Percentiles rank a stretch among this genome's conserved stretches.
Conservation (phyloP, 345 rosid genomes). For the Camelina hispida region DNA sequence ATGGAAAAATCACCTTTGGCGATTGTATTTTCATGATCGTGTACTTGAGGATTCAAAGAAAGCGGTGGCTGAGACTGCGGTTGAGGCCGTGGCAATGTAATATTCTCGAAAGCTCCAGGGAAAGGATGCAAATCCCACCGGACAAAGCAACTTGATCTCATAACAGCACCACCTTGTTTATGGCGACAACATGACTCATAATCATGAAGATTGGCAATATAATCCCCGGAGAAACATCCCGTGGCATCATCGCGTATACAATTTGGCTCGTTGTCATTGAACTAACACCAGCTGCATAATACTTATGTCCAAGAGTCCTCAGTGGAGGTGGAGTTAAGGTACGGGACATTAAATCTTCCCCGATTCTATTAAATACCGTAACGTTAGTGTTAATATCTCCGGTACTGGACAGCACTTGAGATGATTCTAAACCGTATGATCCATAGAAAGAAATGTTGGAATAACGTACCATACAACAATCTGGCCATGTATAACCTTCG, state of each 20-base stretch:
- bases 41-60: slow-evolving; percentile 1
- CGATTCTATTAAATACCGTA: slow-evolving; percentile 28
- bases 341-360: slow-evolving; percentile 23
- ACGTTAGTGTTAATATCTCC: background rate
- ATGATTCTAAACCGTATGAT: background rate
- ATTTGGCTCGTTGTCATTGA: background rate
- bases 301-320: slow-evolving; percentile 12
- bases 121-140: slow-evolving; percentile 36
- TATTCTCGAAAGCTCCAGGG: slow-evolving; percentile 32
- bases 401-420: background rate
- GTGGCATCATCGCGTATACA: slow-evolving; percentile 36
- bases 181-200: slow-evolving; percentile 22
- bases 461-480: slow-evolving; percentile 50
- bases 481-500: slow-evolving; percentile 48
- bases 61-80: slow-evolving; percentile 30
- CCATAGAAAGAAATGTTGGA: slow-evolving; percentile 41
- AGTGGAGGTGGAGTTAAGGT: slow-evolving; percentile 10
- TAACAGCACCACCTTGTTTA: slow-evolving; percentile 13
- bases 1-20: background rate
- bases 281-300: slow-evolving; percentile 31
- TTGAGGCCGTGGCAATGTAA: slow-evolving; percentile 18
- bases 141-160: slow-evolving; percentile 26
- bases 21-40: background rate
- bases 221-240: slow-evolving; percentile 1
- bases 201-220: background rate